Evolutionary conservation across 331 rosid species (phyloP), one percentile per base, ranked within the genome.

Genomic region (Quercus tomentella): DNA sequence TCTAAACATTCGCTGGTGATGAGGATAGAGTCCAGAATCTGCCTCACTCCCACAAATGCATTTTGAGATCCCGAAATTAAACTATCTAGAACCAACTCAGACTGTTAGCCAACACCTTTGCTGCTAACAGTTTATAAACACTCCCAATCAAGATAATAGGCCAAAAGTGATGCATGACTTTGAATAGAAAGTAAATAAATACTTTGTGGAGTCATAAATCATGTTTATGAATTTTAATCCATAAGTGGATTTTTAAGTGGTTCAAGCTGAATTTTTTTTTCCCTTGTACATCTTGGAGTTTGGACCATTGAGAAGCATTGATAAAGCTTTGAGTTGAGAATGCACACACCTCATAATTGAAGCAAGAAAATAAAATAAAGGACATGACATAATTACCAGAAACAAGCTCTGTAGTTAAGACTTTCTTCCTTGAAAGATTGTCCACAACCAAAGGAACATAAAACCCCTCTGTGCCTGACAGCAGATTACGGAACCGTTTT

Each of bases 391-490:
- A 67, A 77, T 80, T 88, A 87, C 99, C 99, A 37, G 80, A 66
- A 88, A 93, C 88, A 82, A 95, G 90, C 84, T 95, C 99, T 0
- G 97, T 84, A 77, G 97, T 89, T 76, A 95, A 82, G 74, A 95
- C 91, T 88, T 90, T 91, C 89, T 77, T 89, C 77, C 97, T 91
- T 55, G 94, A 93, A 76, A 91, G 75, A 79, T 83, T 88, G 82
- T 92, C 97, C 79, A 93, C 86, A 57, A 95, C 96, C 56, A 85
- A 63, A 23, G 99, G 99, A 78, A 95, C 99, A 77, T 91, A 93
- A 80, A 91, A 87, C 65, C 98, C 98, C 31, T 82, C 88, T 71
- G 80, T 49, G 58, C 81, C 82, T 51, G 82, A 76, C 72, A 95
- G 85, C 81, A 91, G 83, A 77, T 88, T 89, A 70, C 80, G 94